A percentile compares a stretch with the other conserved stretches of the same genome.
These are phyloP conservation scores for Rosa chinensis DNA, from an alignment of 306 rosid genomes.

Conservation along the genomic window DNA sequence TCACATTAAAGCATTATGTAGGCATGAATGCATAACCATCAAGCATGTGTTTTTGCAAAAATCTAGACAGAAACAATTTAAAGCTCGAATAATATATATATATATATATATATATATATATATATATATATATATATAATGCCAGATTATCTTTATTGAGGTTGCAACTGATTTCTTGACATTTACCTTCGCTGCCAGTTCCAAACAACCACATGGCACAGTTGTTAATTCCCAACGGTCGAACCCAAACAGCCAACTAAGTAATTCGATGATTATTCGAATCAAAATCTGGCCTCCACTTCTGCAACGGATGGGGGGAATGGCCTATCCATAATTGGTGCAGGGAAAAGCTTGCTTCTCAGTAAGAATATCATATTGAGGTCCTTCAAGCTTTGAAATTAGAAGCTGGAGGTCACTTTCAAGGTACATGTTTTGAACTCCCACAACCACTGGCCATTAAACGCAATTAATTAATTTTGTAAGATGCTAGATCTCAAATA, in stretches of 20 bases:
- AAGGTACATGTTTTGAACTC: not conserved
- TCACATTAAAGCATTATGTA: not conserved
- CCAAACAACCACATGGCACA: not conserved
- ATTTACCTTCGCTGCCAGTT: not conserved
- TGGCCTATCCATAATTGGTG: not conserved
- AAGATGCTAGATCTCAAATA: not conserved
- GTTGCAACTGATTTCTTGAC: not conserved
- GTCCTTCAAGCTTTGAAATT: not conserved
- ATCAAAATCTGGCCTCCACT: too few species aligned
- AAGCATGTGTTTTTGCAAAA: not conserved
- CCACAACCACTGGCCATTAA: not conserved
- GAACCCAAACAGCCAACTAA: too few species aligned
- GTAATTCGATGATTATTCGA: too few species aligned
- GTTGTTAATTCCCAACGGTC: not conserved
- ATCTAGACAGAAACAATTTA: not conserved
- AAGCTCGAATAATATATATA: not conserved
- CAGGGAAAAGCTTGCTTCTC: not conserved
- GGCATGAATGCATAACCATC: not conserved
- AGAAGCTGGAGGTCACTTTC: conserved; percentile 2
- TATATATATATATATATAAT: too few species aligned
- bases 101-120: too few species aligned
- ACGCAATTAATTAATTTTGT: not conserved
- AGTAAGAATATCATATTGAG: not conserved
- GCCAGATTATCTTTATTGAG: not conserved
- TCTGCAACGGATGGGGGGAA: too few species aligned